Evolutionary conservation across 495 filamentous ascomycete genomes (phyloP), one percentile per base, ranked within the genome.

Genomic region (Penicillium roqueforti): DNA sequence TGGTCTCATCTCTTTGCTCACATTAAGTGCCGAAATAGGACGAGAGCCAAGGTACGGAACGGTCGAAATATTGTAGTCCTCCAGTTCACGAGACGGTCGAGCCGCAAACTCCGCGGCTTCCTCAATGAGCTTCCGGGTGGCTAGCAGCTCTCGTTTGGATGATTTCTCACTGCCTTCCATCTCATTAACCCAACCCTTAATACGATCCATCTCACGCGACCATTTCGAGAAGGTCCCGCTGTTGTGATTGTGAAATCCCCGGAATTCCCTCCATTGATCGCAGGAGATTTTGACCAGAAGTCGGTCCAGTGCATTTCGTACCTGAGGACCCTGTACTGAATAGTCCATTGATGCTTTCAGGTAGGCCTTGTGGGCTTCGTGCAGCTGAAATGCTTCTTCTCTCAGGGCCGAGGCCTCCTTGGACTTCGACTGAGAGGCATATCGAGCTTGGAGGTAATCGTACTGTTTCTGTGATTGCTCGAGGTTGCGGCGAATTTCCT

Each of bases 361-460:
- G 63, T 97, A 98, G 16, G 84, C 83, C 68, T 91, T 92, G 44
- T 92, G 83, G 14, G 91, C 88, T 77, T 97, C 95, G 58, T 96
- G 93, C 32, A 98, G 84, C 67, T 93, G 86, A 62, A 97, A 98
- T 0, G 95, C 92, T 70, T 98, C 93, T 68, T 98, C 93, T 43
- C 95, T 78, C 47, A 98, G 75, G 1, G 89, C 80, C 11, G 90
- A 95, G 6, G 91, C 82, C 67, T 98, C 93, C 70, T 97, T 97
- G 3, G 89, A 87, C 71, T 96, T 98, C 28, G 85, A 86, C 70
- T 96, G 92, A 5, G 78, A 74, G 4, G 87, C 78, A 64, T 95
- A 97, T 40, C 91, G 81, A 28, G 89, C 80, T 38, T 95, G 77
- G 10, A 89, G 79, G 29, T 79, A 79, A 61, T 98, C 93, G 58